These are phyloP conservation scores for Candida michaelii DNA, from an alignment of 805 yeast genomes.

Conservation along the genomic window DNA sequence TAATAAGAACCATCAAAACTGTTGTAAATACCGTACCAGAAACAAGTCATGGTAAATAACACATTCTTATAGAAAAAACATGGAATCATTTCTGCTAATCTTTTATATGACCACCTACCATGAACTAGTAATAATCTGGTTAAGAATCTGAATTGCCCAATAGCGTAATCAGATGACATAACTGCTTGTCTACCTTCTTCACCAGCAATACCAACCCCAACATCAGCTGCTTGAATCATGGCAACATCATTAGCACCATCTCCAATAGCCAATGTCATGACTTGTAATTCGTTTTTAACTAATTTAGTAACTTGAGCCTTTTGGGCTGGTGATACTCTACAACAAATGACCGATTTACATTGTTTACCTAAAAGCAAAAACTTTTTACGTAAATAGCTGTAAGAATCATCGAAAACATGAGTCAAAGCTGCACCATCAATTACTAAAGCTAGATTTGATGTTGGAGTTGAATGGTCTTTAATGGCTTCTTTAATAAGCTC, in stretches of 20 bases:
- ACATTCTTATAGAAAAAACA: constrained; percentile 77
- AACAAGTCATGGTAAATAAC: constrained; percentile 68
- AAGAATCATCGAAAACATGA: constrained; percentile 32
- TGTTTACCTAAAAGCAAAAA: constrained; percentile 72
- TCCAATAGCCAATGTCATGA: constrained; percentile 79
- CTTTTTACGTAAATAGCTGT: constrained; percentile 35
- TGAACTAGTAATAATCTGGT: constrained; percentile 67
- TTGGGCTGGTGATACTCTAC: constrained; percentile 83
- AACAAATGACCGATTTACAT: constrained; percentile 76
- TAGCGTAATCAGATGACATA: constrained; percentile 81
- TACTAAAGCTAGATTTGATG: constrained; percentile 55
- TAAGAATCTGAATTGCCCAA: constrained; percentile 75
- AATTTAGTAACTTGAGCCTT: constrained; percentile 72
- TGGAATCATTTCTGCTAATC: constrained; percentile 77
- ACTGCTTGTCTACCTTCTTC: constrained; percentile 87
- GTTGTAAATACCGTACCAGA: constrained; percentile 73
- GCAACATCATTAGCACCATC: constrained; percentile 89
- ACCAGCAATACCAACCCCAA: constrained; percentile 86
- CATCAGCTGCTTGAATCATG: constrained; percentile 83
- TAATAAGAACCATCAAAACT: constrained; percentile 75
- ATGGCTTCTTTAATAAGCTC: constrained; percentile 50
- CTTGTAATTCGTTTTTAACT: constrained; percentile 63
- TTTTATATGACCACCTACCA: constrained; percentile 80
- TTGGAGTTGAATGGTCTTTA: constrained; percentile 65
- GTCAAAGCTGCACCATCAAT: constrained; percentile 70